Evolutionary conservation across 495 filamentous ascomycete species (phyloP), one percentile per base, ranked within the genome.

Genomic region (Clohesyomyces aquaticus): DNA sequence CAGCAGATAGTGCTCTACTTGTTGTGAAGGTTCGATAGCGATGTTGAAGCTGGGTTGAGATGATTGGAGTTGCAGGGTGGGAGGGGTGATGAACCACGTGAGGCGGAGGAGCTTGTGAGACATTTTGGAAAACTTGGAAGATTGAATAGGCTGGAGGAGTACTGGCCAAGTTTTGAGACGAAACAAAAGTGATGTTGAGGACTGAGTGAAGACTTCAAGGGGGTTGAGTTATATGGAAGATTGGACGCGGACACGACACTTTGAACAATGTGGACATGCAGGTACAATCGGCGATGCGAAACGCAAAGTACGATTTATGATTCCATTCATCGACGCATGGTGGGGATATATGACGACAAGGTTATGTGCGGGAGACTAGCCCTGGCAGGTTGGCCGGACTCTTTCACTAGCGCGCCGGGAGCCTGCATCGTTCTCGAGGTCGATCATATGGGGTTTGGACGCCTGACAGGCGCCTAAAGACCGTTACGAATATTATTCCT

Each of bases 11-110:
- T 3, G 35, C 25, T 10, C 63, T n/a, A 8, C 45, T 43, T 21
- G 62, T 26, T 2, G 32, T 22, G 59, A 58, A 61, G 45, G 10
- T 41, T 11, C 55, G 54, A 46, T 26, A 14, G 51, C 18, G 52
- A 18, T 25, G 60, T 19, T 9, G 45, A 3, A 50, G 19, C 14
- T 21, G 43, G n/a, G 32, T 27, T 4, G 18, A 43, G 9, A 45
- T 3, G 22, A 25, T 25, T 16, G 41, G 23, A 12, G 22, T 48
- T 14, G 41, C 21, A n/a, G 35, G 29, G 32, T 19, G 25, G 12
- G 55, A 47, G 38, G 22, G 1, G 43, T 49, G 43, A 38, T 25
- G 16, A 59, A 12, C 14, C 56, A 18, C 14, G 43, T 9, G 45
- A 50, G 1, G 43, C 42, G 42, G 56, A 50, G 46, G 26, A 59